Evolutionary conservation across 495 filamentous ascomycete genomes (phyloP).

Genomic region (Cryomyces antarcticus): DNA sequence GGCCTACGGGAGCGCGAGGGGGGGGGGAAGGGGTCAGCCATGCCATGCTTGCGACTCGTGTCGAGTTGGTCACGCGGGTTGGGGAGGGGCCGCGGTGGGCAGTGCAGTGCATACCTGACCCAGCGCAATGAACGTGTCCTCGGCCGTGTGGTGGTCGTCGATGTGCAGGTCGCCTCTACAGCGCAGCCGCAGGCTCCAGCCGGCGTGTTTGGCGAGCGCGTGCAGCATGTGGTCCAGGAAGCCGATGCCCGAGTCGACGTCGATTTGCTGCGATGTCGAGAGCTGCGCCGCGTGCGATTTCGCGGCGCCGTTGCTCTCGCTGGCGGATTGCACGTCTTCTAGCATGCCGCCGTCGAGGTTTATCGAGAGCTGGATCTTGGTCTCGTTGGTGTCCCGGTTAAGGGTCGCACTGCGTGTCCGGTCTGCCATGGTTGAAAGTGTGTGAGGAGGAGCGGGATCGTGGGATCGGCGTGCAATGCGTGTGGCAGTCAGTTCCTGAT

Average conservation of each 20-base stretch:
- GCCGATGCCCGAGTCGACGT: slow-evolving; percentile 84
- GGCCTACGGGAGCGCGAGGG: slow-evolving; percentile 22
- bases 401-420: slow-evolving; percentile 45
- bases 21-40: no score
- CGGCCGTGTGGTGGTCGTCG: slow-evolving; percentile 95
- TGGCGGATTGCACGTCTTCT: slow-evolving; percentile 24
- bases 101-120: slow-evolving; percentile 21
- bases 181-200: slow-evolving; percentile 67
- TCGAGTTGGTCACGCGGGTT: no score
- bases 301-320: slow-evolving; percentile 20
- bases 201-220: slow-evolving; percentile 83
- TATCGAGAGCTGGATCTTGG: slow-evolving; percentile 79
- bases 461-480: no score
- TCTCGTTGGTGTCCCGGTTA: slow-evolving; percentile 84
- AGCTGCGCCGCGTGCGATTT: slow-evolving; percentile 60
- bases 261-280: slow-evolving; percentile 63
- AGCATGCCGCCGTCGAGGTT: slow-evolving; percentile 79
- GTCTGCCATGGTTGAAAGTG: background rate
- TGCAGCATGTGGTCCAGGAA: slow-evolving; percentile 99
- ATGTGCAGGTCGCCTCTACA: slow-evolving; percentile 85
- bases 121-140: slow-evolving; percentile 86
- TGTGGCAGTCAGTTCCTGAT: no score
- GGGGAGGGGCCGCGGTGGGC: background rate
- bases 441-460: no score
- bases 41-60: no score